phyloP scores from a whole-genome alignment of 768 basidiomycete genomes.

The Boletus pseudopeckii region DNA sequence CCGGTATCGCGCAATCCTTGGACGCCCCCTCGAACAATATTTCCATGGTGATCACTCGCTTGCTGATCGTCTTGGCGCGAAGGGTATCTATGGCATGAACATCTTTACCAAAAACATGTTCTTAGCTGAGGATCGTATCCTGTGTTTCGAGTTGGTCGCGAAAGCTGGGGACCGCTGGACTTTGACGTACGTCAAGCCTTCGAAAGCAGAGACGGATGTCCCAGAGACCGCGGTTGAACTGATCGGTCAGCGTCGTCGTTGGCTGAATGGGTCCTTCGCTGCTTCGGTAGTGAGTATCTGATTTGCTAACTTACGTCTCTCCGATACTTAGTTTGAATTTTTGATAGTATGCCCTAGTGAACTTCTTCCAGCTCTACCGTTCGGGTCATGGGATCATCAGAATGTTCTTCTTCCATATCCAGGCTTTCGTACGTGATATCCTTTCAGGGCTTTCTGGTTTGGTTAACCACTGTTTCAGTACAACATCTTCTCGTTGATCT shows the following conservation, averaged over 20 bases:
- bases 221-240: conserved; percentile 88
- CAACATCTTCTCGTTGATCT: conserved; percentile 78
- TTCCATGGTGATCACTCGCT: conserved; percentile 87
- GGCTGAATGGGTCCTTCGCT: conserved; percentile 96
- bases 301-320: neutral
- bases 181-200: conserved; percentile 87
- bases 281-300: conserved; percentile 71
- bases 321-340: neutral
- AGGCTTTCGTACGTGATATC: conserved; percentile 66
- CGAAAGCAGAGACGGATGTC: conserved; percentile 96
- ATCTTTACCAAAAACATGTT: conserved; percentile 96
- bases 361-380: conserved; percentile 86
- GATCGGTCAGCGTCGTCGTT: conserved; percentile 93
- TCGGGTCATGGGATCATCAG: conserved; percentile 85
- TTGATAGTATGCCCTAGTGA: conserved; percentile 80
- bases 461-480: conserved; percentile 49
- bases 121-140: conserved; percentile 91
- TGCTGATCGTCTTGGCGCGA: conserved; percentile 86
- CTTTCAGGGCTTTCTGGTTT: neutral
- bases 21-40: conserved; percentile 80
- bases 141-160: conserved; percentile 95
- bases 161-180: conserved; percentile 88
- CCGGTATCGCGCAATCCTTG: conserved; percentile 87
- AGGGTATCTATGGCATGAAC: conserved; percentile 96
- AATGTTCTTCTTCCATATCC: conserved; percentile 96